Conservation (phyloP, 331 rosid species). For the Ulmus americana region DNA sequence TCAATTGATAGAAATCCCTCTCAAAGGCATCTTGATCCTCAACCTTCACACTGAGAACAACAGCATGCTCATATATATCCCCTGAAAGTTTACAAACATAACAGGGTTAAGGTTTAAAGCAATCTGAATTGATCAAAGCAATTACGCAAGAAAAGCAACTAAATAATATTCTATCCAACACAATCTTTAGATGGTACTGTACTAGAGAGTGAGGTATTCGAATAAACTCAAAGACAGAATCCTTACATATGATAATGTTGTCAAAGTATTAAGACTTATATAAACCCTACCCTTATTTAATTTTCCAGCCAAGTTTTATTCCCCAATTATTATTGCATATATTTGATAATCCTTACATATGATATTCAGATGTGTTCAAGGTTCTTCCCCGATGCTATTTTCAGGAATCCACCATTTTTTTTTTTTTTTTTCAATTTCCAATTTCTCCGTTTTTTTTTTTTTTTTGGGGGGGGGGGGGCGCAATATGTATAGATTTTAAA, state of each 20-base stretch:
- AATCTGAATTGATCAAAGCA: background rate
- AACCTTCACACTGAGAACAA: constrained; percentile 71
- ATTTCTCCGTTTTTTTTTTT: background rate
- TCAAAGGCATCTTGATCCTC: constrained; percentile 98
- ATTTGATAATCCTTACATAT: no score
- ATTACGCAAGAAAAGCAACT: background rate
- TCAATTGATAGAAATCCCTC: constrained; percentile 90
- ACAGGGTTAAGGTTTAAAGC: background rate
- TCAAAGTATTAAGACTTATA: no score
- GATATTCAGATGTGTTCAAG: background rate
- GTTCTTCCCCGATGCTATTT: background rate
- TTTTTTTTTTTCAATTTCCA: background rate
- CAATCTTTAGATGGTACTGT: background rate
- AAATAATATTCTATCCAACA: background rate
- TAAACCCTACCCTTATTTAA: background rate
- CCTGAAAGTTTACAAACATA: constrained; percentile 52
- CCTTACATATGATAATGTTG: no score
- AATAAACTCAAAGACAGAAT: no score
- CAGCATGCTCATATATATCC: constrained; percentile 92
- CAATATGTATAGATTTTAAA: no score
- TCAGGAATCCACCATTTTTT: background rate
- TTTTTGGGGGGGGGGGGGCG: no score
- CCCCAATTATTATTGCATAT: background rate
- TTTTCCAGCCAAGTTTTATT: background rate
- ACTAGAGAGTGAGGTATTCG: background rate